These are phyloP conservation scores for Pezicula neosporulosa DNA, from an alignment of 2,329 filamentous ascomycete genomes.

Conservation along the genomic window DNA sequence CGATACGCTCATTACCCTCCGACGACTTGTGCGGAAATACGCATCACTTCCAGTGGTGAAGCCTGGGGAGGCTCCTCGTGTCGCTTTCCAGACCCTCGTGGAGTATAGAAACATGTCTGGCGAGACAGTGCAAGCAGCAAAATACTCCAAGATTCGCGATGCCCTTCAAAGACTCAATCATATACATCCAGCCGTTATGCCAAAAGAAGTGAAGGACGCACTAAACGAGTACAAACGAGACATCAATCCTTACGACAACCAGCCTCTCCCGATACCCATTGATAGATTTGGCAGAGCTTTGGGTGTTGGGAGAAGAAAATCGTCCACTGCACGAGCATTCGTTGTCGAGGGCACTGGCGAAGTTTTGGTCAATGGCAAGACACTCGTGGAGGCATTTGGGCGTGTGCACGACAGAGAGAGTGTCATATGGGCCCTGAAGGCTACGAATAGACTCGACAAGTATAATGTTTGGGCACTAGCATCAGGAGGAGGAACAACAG, in stretches of 20 bases:
- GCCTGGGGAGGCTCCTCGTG: constrained; percentile 62
- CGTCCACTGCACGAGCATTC: constrained; percentile 78
- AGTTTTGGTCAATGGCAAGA: constrained; percentile 85
- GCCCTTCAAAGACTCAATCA: constrained; percentile 78
- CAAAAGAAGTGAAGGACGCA: constrained; percentile 61
- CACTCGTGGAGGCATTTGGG: constrained; percentile 76
- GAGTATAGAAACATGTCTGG: constrained; percentile 71
- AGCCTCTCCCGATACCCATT: constrained; percentile 59
- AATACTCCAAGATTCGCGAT: constrained; percentile 74
- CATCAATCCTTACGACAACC: constrained; percentile 66
- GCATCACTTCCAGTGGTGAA: constrained; percentile 67
- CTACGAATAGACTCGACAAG: constrained; percentile 81
- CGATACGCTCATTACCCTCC: constrained; percentile 74
- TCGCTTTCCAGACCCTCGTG: constrained; percentile 76
- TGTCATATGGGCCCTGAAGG: constrained; percentile 84
- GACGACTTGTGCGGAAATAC: constrained; percentile 69
- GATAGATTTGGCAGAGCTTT: constrained; percentile 76
- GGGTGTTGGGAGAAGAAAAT: constrained; percentile 83
- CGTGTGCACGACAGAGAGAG: constrained; percentile 93
- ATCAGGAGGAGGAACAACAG: constrained; percentile 84
- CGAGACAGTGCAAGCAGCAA: constrained; percentile 70
- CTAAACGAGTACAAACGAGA: constrained; percentile 71
- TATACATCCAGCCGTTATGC: constrained; percentile 77
- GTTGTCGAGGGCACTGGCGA: constrained; percentile 92
- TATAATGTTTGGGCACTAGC: constrained; percentile 94